Base-by-base conservation (phyloP, 805 yeast genomes). In the Starmerella potacharoeniae region DNA sequence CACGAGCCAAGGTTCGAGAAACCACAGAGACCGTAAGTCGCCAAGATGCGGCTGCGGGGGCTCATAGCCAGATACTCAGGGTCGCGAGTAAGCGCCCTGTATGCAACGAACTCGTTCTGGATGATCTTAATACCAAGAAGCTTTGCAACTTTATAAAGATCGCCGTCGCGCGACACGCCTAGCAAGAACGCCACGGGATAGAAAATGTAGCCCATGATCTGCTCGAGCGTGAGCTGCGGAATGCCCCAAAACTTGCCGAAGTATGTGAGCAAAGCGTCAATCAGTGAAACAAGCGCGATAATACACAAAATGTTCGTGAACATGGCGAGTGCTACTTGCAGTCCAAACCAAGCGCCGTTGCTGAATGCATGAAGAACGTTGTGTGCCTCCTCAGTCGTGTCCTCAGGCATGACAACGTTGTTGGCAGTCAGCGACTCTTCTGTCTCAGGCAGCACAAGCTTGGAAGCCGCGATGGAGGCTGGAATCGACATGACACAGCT, bases 401-500 rank as follows among this genome's bases (percentile, higher is more conserved):
- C 72, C 34, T 75, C 75, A 1, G 80, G 77, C 57, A 79, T 69
- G n/a, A 74, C 72, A 28, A 75, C 72, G 51, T 69, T 70, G 34
- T 81, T 80, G 49, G 71, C 65, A 31, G 83, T 75, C 47, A 79
- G 60, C 3, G 84, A 73, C 58, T 71, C 75, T 58, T 80, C 84
- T 5, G 77, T 73, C 62, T 80, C 85, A 14, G 85, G 85, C 58
- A 68, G 70, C 64, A 84, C 74, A 58, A 80, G 71, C 62, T 80
- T 80, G 14, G 83, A 76, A 28, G 79, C 77, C 4, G 83, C 82
- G 56, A 80, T 68, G 7, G 83, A 76, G 40, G 82, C 82, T 6
- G 85, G 85, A 64, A 80, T 79, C 2, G 84, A 79, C 85, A 80
- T 80, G 52, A 81, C 81, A 71, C 85, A 81, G 33, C 83, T 77